These are phyloP conservation scores for Xylaria cubensis DNA, from an alignment of 495 filamentous ascomycete species.

Conservation along the genomic window DNA sequence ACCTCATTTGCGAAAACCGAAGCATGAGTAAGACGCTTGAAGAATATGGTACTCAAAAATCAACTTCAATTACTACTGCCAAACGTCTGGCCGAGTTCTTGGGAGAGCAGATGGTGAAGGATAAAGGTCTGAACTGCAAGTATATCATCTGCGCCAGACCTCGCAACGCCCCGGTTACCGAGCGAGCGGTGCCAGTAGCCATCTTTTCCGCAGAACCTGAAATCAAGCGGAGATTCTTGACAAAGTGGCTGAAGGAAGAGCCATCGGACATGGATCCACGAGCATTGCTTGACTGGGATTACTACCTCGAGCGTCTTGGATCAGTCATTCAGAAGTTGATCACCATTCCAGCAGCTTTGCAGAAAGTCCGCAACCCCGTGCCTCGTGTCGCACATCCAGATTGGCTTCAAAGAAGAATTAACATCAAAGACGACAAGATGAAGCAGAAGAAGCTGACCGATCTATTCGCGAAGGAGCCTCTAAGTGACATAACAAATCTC, in stretches of 20 bases:
- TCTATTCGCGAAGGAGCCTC: conserved; percentile 76
- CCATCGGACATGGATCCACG: conserved; percentile 91
- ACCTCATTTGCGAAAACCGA: conserved; percentile 98
- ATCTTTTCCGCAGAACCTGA: conserved; percentile 94
- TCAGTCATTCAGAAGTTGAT: conserved; percentile 98
- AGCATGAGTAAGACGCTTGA: conserved; percentile 96
- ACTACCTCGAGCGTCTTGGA: conserved; percentile 92
- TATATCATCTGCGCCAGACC: conserved; percentile 95
- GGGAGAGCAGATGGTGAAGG: conserved; percentile 98
- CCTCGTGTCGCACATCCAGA: conserved; percentile 93
- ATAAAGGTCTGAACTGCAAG: conserved; percentile 98
- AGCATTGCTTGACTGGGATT: conserved; percentile 90
- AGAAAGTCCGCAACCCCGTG: conserved; percentile 93
- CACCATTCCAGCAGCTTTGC: conserved; percentile 94
- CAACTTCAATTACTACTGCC: conserved; percentile 98
- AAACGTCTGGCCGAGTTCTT: conserved; percentile 94
- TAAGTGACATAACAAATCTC: conserved; percentile 76
- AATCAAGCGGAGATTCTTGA: conserved; percentile 86
- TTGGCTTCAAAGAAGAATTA: conserved; percentile 93
- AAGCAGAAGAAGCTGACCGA: conserved; percentile 99
- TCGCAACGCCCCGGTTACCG: conserved; percentile 88
- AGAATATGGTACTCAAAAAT: conserved; percentile 95
- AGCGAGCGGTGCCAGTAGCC: conserved; percentile 90
- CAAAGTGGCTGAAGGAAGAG: conserved; percentile 96
- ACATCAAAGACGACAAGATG: conserved; percentile 92